Percentiles rank a stretch among this genome's conserved stretches.
These are phyloP conservation scores for Ceratocystis diversiconidia DNA, from an alignment of 2,329 filamentous ascomycete genomes.

Conservation along the genomic window DNA sequence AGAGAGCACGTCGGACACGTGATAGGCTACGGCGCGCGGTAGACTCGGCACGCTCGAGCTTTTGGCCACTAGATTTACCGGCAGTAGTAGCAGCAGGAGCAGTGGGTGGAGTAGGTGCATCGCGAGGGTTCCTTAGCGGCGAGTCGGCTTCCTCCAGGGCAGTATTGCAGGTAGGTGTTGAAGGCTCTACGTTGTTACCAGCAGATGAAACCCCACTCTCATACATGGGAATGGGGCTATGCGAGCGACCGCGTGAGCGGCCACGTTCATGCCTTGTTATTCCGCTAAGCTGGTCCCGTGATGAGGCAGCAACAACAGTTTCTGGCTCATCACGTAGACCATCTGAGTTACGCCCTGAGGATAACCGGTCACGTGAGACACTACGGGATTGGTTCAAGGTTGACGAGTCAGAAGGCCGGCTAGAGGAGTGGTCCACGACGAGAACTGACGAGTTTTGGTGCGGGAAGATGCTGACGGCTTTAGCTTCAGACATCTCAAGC, in stretches of 20 bases:
- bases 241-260: conserved; percentile 4
- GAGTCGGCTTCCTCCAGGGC: conserved; percentile 44
- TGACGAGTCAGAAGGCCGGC: conserved; percentile 34
- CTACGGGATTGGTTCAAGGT: conserved; percentile 23
- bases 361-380: conserved; percentile 6
- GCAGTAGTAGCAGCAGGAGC: conserved; percentile 19
- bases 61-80: conserved; percentile 18
- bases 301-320: not conserved
- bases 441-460: conserved; percentile 52
- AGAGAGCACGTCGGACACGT: conserved; percentile 40
- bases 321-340: not conserved
- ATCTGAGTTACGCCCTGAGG: conserved; percentile 2
- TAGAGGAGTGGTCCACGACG: conserved; percentile 40
- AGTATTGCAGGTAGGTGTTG: conserved; percentile 23
- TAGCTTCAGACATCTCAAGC: conserved; percentile 47
- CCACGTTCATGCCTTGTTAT: not conserved
- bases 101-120: conserved; percentile 39
- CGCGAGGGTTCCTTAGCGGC: conserved; percentile 46
- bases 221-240: conserved; percentile 1
- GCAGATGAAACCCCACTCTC: not conserved
- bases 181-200: not conserved
- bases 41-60: conserved; percentile 17
- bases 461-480: conserved; percentile 46
- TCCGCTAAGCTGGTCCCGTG: not conserved
- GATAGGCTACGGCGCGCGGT: conserved; percentile 35